Percentiles rank a stretch among this genome's conserved stretches.
Conservation (phyloP, 2,329 filamentous ascomycete genomes). For the Xylaria polymorpha region DNA sequence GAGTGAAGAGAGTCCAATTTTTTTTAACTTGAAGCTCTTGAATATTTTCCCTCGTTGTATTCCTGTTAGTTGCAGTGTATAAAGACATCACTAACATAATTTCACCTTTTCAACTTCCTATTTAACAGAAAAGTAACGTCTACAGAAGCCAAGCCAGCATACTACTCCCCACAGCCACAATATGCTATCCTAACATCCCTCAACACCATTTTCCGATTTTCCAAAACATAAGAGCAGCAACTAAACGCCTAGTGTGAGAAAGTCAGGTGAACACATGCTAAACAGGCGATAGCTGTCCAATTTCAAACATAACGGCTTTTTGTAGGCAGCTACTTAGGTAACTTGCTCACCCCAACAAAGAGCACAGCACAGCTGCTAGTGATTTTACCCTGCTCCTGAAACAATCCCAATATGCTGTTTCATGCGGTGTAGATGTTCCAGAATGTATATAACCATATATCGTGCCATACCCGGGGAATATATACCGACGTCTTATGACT, state of each 20-base stretch:
- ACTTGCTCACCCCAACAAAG: background rate
- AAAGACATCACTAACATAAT: no score
- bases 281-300: background rate
- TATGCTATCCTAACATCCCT: no score
- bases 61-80: background rate
- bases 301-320: background rate
- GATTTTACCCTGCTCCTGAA: constrained; percentile 9
- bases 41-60: background rate
- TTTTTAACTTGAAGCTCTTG: background rate
- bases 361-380: no score
- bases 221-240: background rate
- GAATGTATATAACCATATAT: background rate
- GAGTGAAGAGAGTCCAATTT: background rate
- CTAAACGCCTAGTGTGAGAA: background rate
- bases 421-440: background rate
- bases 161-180: no score
- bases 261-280: background rate
- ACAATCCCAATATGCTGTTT: background rate
- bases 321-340: background rate
- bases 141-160: background rate
- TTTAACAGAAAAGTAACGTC: background rate
- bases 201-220: no score
- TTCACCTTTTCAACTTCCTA: no score
- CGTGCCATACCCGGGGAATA: background rate
- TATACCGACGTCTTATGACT: constrained; percentile 5